Base-by-base conservation (phyloP, 441 rosid species). In the Jatropha multifida region DNA sequence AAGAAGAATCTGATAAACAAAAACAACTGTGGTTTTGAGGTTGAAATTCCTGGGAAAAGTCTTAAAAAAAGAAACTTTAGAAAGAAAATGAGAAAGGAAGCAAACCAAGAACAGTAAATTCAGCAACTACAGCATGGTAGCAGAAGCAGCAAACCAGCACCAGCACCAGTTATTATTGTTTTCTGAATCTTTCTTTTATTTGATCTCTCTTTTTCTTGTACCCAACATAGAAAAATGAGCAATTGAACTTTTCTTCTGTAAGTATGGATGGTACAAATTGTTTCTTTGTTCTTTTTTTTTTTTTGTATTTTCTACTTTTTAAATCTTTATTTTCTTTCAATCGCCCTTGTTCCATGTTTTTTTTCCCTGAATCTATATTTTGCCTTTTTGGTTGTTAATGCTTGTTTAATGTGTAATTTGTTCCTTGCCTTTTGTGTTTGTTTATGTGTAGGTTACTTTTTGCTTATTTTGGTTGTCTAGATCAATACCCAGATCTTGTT, bases 401-500 rank as follows among this genome's bases (percentile, higher is more conserved):
- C 60, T 9, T 75, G 32, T 32, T 32, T 32, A 32, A 32, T 32
- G 32, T 32, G 32, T 32, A 32, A 32, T 32, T 72, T 72, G 51
- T 65, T 77, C 26, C 4, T 62, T 48, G 15, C 27, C 66, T 72
- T 72, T 68, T 63, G 23, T 76, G 27, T 62, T 67, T 49, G 17
- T 27, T 2, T 32, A 27, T 61, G 42, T 66, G 71, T 76, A 78
- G 81, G 81, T 68, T 65, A 64, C 62, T 77, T 44, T 44, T 61
- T 52, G 71, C 52, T 74, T 7, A 37, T n/a, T 68, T 78, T 52
- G 83, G 77, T 71, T 80, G 56, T 72, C 32, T 69, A 75, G 89
- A 84, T 83, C 88, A 32, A 83, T 75, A 76, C 74, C 82, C 78
- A 76, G 87, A 88, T 86, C 93, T 82, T 78, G 81, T 55, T 74